Evolutionary conservation across 345 rosid genomes (phyloP), one percentile per base, ranked within the genome.

Genomic region (Dimocarpus longan): DNA sequence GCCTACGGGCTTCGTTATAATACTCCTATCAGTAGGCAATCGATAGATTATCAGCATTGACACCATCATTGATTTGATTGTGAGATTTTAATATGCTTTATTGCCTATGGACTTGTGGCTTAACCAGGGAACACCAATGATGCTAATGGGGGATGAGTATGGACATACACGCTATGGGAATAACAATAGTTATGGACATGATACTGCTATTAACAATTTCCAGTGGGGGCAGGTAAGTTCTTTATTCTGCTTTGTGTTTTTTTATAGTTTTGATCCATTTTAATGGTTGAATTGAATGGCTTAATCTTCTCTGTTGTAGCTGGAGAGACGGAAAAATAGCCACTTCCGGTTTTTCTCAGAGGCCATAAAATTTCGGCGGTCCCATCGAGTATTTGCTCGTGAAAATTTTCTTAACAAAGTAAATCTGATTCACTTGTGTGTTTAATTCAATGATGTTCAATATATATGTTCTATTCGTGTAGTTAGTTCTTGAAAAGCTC

Each of bases 141-240:
- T 92, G 97, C 84, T 93, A 54, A 95, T 95, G 99, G 98, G 99
- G 71, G 99, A 93, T 77, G 99, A 93, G 75, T 93, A 96, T 66
- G 98, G 91, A 24, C 97, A 96, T 81, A 89, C 98, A 0, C 91
- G 97, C 37, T 84, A 87, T 84, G 99, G 99, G 77, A 96, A 93
- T 72, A 96, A 93, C 92, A 96, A 92, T 80, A 92, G 97, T 82
- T 93, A 93, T 66, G 99, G 98, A 50, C 97, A 93, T 82, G 98
- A 93, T 86, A 88, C 88, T 21, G 88, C 87, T 74, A 84, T 96
- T 76, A 96, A 96, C 87, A 89, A 93, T 87, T 92, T 93, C 78
- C 95, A 87, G 82, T 93, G 98, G 98, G 80, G 68, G 10, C 88
- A 87, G 88, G 99, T 86, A 82, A 80, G 80, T 64, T 79, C 66